These are phyloP conservation scores for Nothophoma quercina DNA, from an alignment of 2,329 filamentous ascomycete genomes.

Conservation along the genomic window DNA sequence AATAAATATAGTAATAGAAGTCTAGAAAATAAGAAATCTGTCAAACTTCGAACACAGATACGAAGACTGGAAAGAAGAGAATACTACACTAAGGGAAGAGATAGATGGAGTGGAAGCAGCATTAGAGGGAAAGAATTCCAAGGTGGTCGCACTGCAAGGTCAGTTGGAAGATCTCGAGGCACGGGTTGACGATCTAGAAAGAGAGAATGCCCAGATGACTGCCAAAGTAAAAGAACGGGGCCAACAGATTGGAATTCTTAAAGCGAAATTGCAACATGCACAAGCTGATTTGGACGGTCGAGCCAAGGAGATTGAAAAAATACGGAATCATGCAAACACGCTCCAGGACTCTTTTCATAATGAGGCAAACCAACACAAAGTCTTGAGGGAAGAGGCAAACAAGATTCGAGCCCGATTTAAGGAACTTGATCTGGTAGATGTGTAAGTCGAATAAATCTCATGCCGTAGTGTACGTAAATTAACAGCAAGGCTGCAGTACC, in stretches of 20 bases:
- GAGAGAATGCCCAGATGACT: not conserved
- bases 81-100: not conserved
- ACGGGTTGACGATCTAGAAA: conserved; percentile 1
- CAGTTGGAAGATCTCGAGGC: not conserved
- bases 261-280: not conserved
- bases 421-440: not conserved
- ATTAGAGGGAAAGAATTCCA: not conserved
- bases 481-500: not conserved
- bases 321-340: not conserved
- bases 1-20: too few relatives aligned
- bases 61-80: conserved; percentile 4
- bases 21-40: too few relatives aligned
- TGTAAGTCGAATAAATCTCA: not conserved
- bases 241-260: not conserved
- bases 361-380: not conserved
- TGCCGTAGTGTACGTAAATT: not conserved
- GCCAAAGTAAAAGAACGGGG: conserved; percentile 1
- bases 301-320: not conserved
- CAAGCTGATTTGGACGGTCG: not conserved
- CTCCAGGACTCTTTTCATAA: not conserved
- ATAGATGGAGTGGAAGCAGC: not conserved
- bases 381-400: conserved; percentile 1
- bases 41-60: not conserved
- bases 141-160: not conserved
- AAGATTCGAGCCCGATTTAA: not conserved